A percentile compares a stretch with the other conserved stretches of the same genome.
Conservation (phyloP, 305 asterid genomes). For the Fraxinus xanthoxyloides region DNA sequence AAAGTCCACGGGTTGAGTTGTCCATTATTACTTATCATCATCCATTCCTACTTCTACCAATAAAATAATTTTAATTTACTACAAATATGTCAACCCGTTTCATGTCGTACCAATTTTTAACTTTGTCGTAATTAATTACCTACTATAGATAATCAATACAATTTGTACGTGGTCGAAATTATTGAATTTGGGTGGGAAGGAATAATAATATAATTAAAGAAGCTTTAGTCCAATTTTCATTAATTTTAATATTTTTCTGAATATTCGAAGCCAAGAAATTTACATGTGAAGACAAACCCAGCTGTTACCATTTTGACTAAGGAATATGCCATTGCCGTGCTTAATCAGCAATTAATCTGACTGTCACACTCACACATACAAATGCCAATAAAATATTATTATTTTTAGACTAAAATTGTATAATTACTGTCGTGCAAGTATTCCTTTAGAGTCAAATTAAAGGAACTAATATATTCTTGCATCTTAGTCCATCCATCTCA, state of each 20-base stretch:
- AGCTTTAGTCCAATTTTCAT: neutral
- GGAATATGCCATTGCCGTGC: conserved; percentile 9
- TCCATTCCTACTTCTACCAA: neutral
- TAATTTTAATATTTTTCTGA: too few species aligned
- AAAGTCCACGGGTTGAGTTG: neutral
- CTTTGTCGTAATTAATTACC: neutral
- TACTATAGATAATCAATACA: too few species aligned
- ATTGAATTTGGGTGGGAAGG: neutral
- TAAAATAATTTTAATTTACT: neutral
- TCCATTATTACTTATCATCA: neutral
- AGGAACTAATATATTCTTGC: neutral
- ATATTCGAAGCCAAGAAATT: neutral
- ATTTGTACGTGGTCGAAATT: neutral
- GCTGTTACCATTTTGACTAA: neutral
- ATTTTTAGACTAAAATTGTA: neutral
- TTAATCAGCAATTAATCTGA: neutral
- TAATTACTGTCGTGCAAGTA: neutral
- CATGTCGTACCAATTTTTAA: conserved; percentile 6
- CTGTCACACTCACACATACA: conserved; percentile 18
- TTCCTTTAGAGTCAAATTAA: conserved; percentile 14
- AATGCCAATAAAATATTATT: neutral
- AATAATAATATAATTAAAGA: neutral
- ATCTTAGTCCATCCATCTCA: conserved; percentile 6
- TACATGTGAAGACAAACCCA: neutral
- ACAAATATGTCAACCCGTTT: neutral